Evolutionary conservation across 176 grass and related monocot species (phyloP), one percentile per base, ranked within the genome.

Genomic region (Metroxylon sagu): DNA sequence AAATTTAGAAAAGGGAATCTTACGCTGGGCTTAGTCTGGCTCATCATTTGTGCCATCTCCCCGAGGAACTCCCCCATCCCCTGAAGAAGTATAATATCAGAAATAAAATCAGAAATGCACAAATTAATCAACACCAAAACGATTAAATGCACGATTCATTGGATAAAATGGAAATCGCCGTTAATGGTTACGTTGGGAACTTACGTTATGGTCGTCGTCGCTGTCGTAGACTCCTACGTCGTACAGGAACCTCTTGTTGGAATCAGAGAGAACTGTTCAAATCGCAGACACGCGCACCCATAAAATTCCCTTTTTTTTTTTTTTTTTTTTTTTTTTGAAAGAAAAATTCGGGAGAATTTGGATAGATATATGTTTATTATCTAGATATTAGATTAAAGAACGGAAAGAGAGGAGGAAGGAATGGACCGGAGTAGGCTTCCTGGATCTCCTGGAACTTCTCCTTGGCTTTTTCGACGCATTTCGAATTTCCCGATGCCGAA

Each of bases 11-110:
- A 21, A 31, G 52, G 2, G 0, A 21, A 39, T 74, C 83, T 83
- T 88, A 97, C 92, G 61, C 19, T 67, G 2, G 87, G 70, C 48
- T 61, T 80, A 0, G 71, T 60, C 61, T 97, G 92, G 76, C 76
- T 97, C 92, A 97, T 97, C 92, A 97, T 97, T 53, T 97, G 84
- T 29, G 81, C 75, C 81, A 97, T 97, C 82, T 97, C 92, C 59
- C 84, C 81, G 17, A 97, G 60, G 60, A 97, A 97, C 53, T 97
- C 81, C 4, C 78, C 92, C 92, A 97, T 97, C 54, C 83, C 92
- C 78, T 88, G 54, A 12, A 79, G 60, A 28, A 69, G 16, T 48
- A 75, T 23, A 23, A 23, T 23, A 23, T 23, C 21, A 23, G 21
- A 23, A 23, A 23, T 23, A 23, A 23, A 23, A 0, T 23, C 21